These are phyloP conservation scores for Globisporangium nagaii DNA, from an alignment of 352 stramenopile genomes.

Conservation along the genomic window DNA sequence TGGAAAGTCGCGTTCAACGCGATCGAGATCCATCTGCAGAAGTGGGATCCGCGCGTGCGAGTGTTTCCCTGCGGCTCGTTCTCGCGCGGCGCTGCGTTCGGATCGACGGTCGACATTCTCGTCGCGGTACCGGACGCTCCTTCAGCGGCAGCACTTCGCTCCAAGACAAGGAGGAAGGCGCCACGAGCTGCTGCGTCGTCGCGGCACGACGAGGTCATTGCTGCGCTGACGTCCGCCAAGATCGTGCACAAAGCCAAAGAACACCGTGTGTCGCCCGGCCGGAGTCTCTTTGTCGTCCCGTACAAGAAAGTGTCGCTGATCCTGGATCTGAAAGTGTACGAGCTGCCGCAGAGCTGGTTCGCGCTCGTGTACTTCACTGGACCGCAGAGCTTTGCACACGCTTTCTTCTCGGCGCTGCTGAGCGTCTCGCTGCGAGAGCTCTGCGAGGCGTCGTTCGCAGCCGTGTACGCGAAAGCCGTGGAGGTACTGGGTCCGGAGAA, in stretches of 20 bases:
- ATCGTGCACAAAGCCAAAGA: constrained; percentile 26
- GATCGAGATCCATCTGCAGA: constrained; percentile 54
- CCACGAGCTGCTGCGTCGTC: too few species aligned
- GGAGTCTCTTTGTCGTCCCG: constrained; percentile 43
- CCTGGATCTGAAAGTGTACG: constrained; percentile 68
- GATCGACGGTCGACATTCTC: constrained; percentile 70
- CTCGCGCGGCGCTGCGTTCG: constrained; percentile 55
- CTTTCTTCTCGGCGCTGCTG: constrained; percentile 41
- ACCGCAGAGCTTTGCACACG: constrained; percentile 41
- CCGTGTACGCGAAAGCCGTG: constrained; percentile 28
- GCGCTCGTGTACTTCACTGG: constrained; percentile 75
- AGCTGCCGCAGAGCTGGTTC: constrained; percentile 54
- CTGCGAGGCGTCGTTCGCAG: constrained; percentile 47
- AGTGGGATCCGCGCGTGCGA: constrained; percentile 40
- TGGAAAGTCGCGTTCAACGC: constrained; percentile 64
- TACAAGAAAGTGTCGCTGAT: constrained; percentile 55
- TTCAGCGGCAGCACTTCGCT: too few species aligned
- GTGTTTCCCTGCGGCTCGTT: constrained; percentile 72
- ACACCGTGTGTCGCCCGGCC: constrained; percentile 26
- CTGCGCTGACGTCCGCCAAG: constrained; percentile 28
- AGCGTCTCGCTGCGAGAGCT: constrained; percentile 40
- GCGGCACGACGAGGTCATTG: constrained; percentile 30
- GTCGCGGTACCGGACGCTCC: constrained; percentile 28
- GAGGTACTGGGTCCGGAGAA: constrained; percentile 25
- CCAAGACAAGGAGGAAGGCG: background rate